Base-by-base conservation (phyloP, 2,329 filamentous ascomycete species). In the Xylogone sp. region DNA sequence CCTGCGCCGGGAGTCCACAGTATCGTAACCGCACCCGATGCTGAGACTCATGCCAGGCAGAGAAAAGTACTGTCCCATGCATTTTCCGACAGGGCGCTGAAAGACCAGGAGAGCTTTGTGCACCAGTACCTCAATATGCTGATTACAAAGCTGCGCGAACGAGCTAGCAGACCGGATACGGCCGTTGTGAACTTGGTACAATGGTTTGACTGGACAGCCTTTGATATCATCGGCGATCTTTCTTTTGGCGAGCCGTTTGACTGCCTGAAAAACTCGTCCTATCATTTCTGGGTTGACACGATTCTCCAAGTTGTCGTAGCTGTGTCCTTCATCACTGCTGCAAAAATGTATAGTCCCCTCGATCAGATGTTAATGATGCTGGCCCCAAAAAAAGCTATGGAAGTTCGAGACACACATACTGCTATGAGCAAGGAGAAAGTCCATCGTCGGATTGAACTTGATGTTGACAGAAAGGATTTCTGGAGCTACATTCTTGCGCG, bases 221-320 rank as follows among this genome's bases (percentile, higher is more conserved):
- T 75, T 55, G 72, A 73, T 58, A 66, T 73, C 31, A 69, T 73
- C 44, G 73, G 72, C 19, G 74, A 76, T 56, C 65, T 77, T 52
- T 69, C 74, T 0, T 77, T 76, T 57, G 74, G 73, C 6, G 69
- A 74, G 50, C 68, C 71, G 1, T 75, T 74, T 55, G 66, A 64
- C 9, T 70, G 67, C 56, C 59, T 75, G 2, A 60, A 68, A 16
- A 62, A 63, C 46, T 67, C 64, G 55, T 51, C 54, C 44, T 66
- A 56, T 50, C 62, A 65, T 50, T 53, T 53, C 22, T 68, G 65
- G 65, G 58, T 66, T 21, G 46, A 50, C 1, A 46, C 64, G 0
- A 18, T 66, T 1, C 66, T 64, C 46, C 53, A 59, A n/a, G 61
- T 53, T 39, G 53, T 64, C 31, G 62, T 62, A 19, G 48, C 45